Conservation (phyloP, 1,139 yeast species). For the Blastobotrys illinoisensis region DNA sequence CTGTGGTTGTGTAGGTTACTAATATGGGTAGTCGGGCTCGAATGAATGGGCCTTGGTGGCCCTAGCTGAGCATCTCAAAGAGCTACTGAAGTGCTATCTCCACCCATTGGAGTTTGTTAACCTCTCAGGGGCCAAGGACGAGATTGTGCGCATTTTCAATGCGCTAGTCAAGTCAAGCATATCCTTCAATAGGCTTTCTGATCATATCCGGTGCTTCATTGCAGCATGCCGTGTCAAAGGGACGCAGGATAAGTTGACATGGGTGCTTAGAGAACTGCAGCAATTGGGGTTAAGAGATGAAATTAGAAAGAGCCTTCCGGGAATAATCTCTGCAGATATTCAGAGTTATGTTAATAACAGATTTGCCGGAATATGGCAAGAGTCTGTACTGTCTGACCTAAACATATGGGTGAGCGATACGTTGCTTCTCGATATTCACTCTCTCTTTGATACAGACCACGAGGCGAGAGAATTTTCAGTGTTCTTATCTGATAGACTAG, state of each 20-base stretch:
- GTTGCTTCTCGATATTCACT: constrained; percentile 9
- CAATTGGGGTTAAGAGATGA: constrained; percentile 11
- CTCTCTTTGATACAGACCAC: constrained; percentile 6
- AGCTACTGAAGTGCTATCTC: background rate
- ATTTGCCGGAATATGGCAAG: constrained; percentile 17
- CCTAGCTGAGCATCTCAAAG: background rate
- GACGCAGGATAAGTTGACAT: background rate
- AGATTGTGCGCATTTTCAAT: background rate
- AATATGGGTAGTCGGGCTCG: background rate
- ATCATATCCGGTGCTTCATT: background rate
- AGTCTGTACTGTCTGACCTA: constrained; percentile 15
- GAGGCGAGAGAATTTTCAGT: background rate
- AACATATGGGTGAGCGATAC: constrained; percentile 15
- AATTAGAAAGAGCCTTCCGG: constrained; percentile 14
- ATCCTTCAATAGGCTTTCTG: background rate
- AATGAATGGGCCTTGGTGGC: background rate
- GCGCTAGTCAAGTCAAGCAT: background rate
- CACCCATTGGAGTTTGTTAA: background rate
- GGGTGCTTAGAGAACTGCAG: background rate
- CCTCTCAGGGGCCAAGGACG: background rate
- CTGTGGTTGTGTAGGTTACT: background rate
- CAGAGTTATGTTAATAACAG: constrained; percentile 5
- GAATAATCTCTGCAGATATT: constrained; percentile 11
- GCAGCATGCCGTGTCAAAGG: background rate
- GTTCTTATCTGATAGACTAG: constrained; percentile 6